Percentiles rank a stretch among this genome's conserved stretches.
phyloP scores from a whole-genome alignment of 2,329 filamentous ascomycete genomes.

The Epichloe bromicola region DNA sequence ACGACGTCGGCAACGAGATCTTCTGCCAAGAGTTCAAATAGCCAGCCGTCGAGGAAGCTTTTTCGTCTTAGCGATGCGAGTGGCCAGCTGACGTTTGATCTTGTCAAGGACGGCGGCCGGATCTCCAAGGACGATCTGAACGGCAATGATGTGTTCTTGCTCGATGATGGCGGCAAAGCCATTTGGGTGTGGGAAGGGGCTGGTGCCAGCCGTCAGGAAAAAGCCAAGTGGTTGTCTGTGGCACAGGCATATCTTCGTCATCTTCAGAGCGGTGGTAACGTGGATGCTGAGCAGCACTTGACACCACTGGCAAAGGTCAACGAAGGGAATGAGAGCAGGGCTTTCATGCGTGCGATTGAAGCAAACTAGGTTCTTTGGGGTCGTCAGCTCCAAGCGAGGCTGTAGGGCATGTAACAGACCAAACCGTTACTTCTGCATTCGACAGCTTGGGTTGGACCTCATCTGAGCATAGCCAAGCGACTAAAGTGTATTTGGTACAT shows the following conservation, averaged over 20 bases:
- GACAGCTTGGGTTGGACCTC: conserved; percentile 19
- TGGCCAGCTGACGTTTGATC: conserved; percentile 41
- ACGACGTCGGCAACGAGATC: conserved; percentile 5
- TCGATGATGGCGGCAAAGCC: conserved; percentile 41
- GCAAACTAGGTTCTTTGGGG: conserved; percentile 4
- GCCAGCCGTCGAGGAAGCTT: conserved; percentile 27
- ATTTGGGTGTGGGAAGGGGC: conserved; percentile 57
- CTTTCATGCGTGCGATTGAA: conserved; percentile 36
- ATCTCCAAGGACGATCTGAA: conserved; percentile 38
- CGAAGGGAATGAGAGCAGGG: conserved; percentile 40
- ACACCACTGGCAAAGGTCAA: conserved; percentile 43
- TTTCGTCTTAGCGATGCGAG: conserved; percentile 51
- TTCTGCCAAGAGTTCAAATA: not conserved
- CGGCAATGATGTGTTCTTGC: conserved; percentile 47
- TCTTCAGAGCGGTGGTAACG: conserved; percentile 18
- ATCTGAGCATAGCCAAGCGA: no score
- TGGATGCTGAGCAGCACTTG: conserved; percentile 22
- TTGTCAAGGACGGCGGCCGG: conserved; percentile 40
- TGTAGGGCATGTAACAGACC: no score
- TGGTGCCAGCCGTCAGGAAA: conserved; percentile 44
- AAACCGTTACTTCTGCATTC: no score
- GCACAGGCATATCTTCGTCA: conserved; percentile 41
- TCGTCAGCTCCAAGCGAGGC: no score
- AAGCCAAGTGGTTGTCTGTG: conserved; percentile 45
- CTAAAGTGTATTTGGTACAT: no score